phyloP scores from a whole-genome alignment of 2,329 filamentous ascomycete species.

The Fusarium goolgardi region DNA sequence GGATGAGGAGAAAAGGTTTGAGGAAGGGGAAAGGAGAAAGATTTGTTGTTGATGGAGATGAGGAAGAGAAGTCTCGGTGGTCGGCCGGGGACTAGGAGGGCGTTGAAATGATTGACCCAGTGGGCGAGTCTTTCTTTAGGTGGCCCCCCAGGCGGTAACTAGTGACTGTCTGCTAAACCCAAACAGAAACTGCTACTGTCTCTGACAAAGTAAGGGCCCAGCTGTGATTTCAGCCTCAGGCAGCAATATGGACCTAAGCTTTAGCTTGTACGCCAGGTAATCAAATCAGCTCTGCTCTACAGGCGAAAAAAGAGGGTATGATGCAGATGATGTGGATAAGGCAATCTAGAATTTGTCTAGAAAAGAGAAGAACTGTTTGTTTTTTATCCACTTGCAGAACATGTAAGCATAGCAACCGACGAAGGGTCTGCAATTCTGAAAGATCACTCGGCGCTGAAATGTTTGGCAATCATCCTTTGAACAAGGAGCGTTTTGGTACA shows the following conservation, averaged over 20 bases:
- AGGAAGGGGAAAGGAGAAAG: slow-evolving; percentile 37
- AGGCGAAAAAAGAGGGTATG: slow-evolving; percentile 18
- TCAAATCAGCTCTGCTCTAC: slow-evolving; percentile 15
- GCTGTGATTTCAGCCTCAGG: slow-evolving; percentile 45
- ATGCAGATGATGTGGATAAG: slow-evolving; percentile 28
- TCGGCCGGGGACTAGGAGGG: slow-evolving; percentile 42
- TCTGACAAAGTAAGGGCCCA: slow-evolving; percentile 27
- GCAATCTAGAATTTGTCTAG: slow-evolving; percentile 16
- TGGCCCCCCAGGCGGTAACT: slow-evolving; percentile 27
- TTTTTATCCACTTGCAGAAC: slow-evolving; percentile 22
- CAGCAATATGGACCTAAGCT: slow-evolving; percentile 26
- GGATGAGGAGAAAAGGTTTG: slow-evolving; percentile 27
- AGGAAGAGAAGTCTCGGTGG: slow-evolving; percentile 40
- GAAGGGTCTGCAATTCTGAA: not conserved
- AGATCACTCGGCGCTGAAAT: not conserved
- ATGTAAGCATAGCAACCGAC: slow-evolving; percentile 27
- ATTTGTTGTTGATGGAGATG: slow-evolving; percentile 47
- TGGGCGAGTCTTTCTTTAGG: slow-evolving; percentile 37
- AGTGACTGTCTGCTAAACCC: slow-evolving; percentile 32
- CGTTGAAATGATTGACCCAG: slow-evolving; percentile 43
- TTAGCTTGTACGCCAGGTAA: slow-evolving; percentile 8
- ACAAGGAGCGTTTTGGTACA: not conserved
- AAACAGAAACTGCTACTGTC: slow-evolving; percentile 43
- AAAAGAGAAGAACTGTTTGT: slow-evolving; percentile 18
- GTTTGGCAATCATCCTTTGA: not conserved